Conservation (phyloP, 1,284 basidiomycete species). For the Irpex rosettiformis region DNA sequence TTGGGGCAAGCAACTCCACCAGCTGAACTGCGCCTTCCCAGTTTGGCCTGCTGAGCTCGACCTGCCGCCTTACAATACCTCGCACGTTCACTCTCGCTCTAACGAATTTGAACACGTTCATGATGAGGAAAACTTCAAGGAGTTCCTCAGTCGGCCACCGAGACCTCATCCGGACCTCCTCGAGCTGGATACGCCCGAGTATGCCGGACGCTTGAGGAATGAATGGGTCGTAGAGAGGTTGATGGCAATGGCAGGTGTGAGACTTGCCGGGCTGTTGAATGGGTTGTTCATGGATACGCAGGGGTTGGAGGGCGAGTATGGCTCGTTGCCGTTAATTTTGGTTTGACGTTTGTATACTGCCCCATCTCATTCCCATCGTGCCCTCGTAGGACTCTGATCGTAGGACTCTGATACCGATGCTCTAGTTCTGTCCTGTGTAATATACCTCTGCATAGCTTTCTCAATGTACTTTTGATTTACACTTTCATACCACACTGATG, state of each 20-base stretch:
- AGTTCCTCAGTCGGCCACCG: constrained; percentile 13
- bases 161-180: constrained; percentile 35
- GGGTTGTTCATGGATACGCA: constrained; percentile 51
- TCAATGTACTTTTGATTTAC: too few relatives aligned
- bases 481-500: too few relatives aligned
- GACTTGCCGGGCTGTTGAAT: constrained; percentile 81
- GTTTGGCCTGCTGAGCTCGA: constrained; percentile 75
- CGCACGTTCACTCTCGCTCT: constrained; percentile 5
- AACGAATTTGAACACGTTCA: constrained; percentile 5
- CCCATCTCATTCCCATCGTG: too few relatives aligned
- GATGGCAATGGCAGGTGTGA: constrained; percentile 77
- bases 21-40: constrained; percentile 70
- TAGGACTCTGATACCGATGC: too few relatives aligned
- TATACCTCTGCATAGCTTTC: too few relatives aligned
- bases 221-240: constrained; percentile 78
- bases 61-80: constrained; percentile 32
- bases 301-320: constrained; percentile 4
- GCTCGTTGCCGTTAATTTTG: constrained; percentile 9
- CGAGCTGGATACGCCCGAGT: constrained; percentile 85
- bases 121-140: constrained; percentile 12
- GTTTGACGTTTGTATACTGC: constrained; percentile 3
- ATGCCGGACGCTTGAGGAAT: constrained; percentile 65
- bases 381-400: too few relatives aligned
- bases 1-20: constrained; percentile 70
- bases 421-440: too few relatives aligned